Evolutionary conservation across 768 basidiomycete genomes (phyloP).

Genomic region (Hemileccinum rubropunctum): DNA sequence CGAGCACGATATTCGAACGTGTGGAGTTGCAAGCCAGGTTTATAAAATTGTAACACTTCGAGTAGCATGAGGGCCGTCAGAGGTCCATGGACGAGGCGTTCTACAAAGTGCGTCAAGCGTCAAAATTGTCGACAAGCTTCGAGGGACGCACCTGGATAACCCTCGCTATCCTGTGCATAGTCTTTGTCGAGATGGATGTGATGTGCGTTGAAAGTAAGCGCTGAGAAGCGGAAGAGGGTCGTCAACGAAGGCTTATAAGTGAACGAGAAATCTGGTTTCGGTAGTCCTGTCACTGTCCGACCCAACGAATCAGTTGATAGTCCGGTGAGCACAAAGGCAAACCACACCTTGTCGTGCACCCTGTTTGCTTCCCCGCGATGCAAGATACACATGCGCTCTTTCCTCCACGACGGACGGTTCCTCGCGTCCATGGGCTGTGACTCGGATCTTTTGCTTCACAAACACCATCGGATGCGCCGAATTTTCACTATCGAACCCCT

Average conservation of each 20-base stretch:
- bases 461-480: conserved; percentile 66
- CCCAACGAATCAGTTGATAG: background rate
- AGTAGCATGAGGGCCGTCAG: conserved; percentile 78
- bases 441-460: conserved; percentile 61
- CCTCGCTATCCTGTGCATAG: conserved; percentile 64
- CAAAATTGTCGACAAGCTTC: background rate
- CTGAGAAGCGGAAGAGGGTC: conserved; percentile 83
- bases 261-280: conserved; percentile 57
- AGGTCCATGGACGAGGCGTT: conserved; percentile 84
- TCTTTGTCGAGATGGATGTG: conserved; percentile 80
- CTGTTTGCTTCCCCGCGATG: conserved; percentile 29
- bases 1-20: conserved; percentile 69
- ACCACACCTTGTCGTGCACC: conserved; percentile 43
- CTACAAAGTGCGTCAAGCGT: conserved; percentile 34
- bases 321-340: background rate
- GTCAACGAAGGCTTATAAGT: conserved; percentile 63
- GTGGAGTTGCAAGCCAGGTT: conserved; percentile 45
- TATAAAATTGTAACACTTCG: conserved; percentile 52
- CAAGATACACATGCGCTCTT: conserved; percentile 67
- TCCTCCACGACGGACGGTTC: conserved; percentile 58
- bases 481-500: conserved; percentile 48
- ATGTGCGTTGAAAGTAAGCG: conserved; percentile 84
- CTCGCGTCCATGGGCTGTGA: conserved; percentile 41
- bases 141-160: conserved; percentile 56
- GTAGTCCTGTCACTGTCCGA: conserved; percentile 48